A percentile compares a stretch with the other conserved stretches of the same genome.
phyloP scores from a whole-genome alignment of 345 rosid species.

The Gossypium turneri region DNA sequence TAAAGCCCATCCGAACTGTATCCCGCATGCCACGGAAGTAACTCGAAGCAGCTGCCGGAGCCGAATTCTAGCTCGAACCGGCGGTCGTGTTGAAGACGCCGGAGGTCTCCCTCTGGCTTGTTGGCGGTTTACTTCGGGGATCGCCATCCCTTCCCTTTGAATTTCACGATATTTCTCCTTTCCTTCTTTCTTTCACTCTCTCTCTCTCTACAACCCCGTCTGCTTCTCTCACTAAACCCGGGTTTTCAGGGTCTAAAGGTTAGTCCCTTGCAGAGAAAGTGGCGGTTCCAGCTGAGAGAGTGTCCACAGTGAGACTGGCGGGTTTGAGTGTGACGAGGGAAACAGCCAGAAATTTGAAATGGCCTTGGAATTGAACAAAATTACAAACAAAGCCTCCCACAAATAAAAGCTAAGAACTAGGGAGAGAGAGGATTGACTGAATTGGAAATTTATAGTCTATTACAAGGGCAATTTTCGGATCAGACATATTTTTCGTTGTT shows the following conservation, averaged over 20 bases:
- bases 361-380: not conserved
- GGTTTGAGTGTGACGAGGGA: not conserved
- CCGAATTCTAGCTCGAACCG: conserved; percentile 37
- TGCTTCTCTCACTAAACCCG: not conserved
- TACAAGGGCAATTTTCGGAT: not conserved
- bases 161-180: not conserved
- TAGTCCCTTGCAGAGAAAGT: not conserved
- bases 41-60: conserved; percentile 73
- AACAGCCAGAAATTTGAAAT: not conserved
- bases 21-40: conserved; percentile 88
- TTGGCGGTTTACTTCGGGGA: conserved; percentile 32
- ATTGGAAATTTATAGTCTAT: not conserved
- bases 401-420: not conserved
- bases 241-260: not conserved
- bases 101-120: conserved; percentile 24
- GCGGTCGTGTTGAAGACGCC: conserved; percentile 22
- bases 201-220: not conserved
- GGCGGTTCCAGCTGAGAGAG: conserved; percentile 11
- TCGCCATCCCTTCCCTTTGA: conserved; percentile 17
- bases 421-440: not conserved
- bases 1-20: conserved; percentile 97
- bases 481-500: not conserved
- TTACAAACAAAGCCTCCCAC: not conserved
- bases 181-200: not conserved
- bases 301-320: not conserved